Conservation (phyloP, 2,329 filamentous ascomycete species). For the Chaetomium strumarium region DNA sequence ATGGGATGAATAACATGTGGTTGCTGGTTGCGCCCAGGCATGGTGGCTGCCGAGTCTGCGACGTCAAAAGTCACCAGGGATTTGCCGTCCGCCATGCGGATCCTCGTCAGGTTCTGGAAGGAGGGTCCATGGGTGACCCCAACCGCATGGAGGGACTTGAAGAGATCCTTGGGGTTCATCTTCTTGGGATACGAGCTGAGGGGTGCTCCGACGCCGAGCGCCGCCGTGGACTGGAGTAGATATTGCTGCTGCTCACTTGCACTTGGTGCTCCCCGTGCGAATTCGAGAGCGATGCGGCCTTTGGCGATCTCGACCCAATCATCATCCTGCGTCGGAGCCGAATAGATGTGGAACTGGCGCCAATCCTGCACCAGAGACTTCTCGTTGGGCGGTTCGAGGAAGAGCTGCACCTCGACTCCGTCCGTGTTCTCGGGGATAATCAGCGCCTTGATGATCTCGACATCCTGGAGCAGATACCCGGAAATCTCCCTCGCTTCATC, state of each 20-base stretch:
- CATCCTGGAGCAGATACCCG: slow-evolving; percentile 30
- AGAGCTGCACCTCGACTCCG: slow-evolving; percentile 24
- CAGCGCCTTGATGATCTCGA: slow-evolving; percentile 23
- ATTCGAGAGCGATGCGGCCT: slow-evolving; percentile 21
- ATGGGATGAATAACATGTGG: slow-evolving; percentile 23
- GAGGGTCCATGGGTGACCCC: slow-evolving; percentile 23
- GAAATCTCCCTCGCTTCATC: slow-evolving; percentile 19
- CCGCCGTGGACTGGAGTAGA: neutral
- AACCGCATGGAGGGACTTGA: slow-evolving; percentile 12
- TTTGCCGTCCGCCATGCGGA: slow-evolving; percentile 17
- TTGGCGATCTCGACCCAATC: slow-evolving; percentile 24
- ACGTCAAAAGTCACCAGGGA: slow-evolving; percentile 21
- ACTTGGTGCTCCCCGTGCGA: neutral
- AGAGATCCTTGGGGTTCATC: slow-evolving; percentile 21
- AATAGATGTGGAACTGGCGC: slow-evolving; percentile 23
- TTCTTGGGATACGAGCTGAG: slow-evolving; percentile 18
- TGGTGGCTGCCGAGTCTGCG: slow-evolving; percentile 16
- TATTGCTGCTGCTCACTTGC: neutral
- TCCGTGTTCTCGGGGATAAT: slow-evolving; percentile 22
- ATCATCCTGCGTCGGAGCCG: slow-evolving; percentile 19
- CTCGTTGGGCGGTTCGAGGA: slow-evolving; percentile 18
- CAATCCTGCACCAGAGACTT: slow-evolving; percentile 19
- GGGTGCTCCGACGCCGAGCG: neutral
- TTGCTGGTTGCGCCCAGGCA: slow-evolving; percentile 22
- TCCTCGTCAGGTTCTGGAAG: slow-evolving; percentile 24